Base-by-base conservation (phyloP, 2,329 filamentous ascomycete species). In the Chaetoscypha palmicola region DNA sequence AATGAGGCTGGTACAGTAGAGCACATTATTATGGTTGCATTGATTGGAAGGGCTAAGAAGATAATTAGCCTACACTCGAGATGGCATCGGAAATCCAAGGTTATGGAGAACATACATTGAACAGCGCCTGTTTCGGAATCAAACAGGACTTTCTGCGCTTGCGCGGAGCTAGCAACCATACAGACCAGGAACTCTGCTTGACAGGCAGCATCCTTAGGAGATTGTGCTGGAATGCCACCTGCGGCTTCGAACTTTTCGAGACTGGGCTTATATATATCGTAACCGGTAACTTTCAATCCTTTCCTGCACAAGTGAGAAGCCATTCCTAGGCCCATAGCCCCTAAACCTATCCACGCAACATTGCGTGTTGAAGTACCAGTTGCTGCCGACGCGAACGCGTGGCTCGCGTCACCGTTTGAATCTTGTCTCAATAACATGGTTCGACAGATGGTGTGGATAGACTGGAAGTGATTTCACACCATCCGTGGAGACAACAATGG, bases 291-390 rank as follows among this genome's bases (percentile, higher is more conserved):
- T 23, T 67, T 48, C 62, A 82, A 84, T 47, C 81, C 81, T 51
- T 75, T 66, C 52, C 77, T 77, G 54, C 86, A 69, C 35, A 88
- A 74, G 59, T 86, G 73, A 48, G 76, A 83, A 51, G 83, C 83
- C 83, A 88, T 87, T 59, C 83, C 83, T 60, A 86, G 83, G 60
- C 83, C 83, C 83, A 88, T 88, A 64, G 83, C 83, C 42, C 83
- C 83, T 3, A 88, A 78, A 68, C 83, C 83, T 30, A 46, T 40
- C 20, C 46, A 51, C 34, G 39, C 42, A 42, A 85, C 43, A n/a
- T 67, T 41, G 16, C 16, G 30, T 10, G 30, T 10, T 11, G 8
- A 7, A 10, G 30, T 16, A 9, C 8, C 16, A 7, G 8, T 16
- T 10, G 30, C 5, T 5, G 30, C 8, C 7, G 8, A 7, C 5